Evolutionary conservation across 2,329 filamentous ascomycete genomes (phyloP), one percentile per base, ranked within the genome.

Genomic region (Aspergillus piperis): DNA sequence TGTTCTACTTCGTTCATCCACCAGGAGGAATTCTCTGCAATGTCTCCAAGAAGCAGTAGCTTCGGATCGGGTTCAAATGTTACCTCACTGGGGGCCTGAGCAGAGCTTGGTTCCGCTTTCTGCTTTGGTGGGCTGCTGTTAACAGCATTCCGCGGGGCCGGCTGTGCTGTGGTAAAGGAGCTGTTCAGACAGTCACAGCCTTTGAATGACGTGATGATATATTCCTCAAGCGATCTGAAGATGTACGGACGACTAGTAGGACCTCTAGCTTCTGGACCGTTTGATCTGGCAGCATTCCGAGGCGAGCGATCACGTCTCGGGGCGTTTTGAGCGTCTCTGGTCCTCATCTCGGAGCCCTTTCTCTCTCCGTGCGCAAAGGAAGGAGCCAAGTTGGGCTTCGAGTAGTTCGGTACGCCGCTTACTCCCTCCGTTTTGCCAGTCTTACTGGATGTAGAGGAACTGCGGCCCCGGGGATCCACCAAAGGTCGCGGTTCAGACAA

Each of bases 21-120:
- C 91, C 90, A 94, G 7, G 84, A 85, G 2, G 90, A 90, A 70
- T 95, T 95, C 71, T 95, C 91, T 1, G 88, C 89, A 65, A 93
- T 82, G 68, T 93, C 86, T 2, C 90, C 90, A 2, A 93, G 74
- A 6, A 92, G 79, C 19, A 94, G 78, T 5, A 90, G 84, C 70
- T 92, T 95, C 1, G 89, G 85, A 71, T 95, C 91, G 19, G 92
- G 76, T 53, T 90, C 88, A 38, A 83, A 83, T 3, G 87, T 74
- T 25, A 78, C 77, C 60, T 77, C 78, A 8, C 64, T 63, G 25
- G 65, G 55, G 47, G 64, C 64, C 15, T 64, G 53, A 51, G 67
- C 64, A 58, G 70, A 61, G 60, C 66, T 55, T 73, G 78, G 63
- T 32, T 72, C 64, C 48, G 64, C 58, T 57, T 66, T 70, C 55